Evolutionary conservation across 2,329 filamentous ascomycete genomes (phyloP), one percentile per base, ranked within the genome.

Genomic region (Microsporum canis): DNA sequence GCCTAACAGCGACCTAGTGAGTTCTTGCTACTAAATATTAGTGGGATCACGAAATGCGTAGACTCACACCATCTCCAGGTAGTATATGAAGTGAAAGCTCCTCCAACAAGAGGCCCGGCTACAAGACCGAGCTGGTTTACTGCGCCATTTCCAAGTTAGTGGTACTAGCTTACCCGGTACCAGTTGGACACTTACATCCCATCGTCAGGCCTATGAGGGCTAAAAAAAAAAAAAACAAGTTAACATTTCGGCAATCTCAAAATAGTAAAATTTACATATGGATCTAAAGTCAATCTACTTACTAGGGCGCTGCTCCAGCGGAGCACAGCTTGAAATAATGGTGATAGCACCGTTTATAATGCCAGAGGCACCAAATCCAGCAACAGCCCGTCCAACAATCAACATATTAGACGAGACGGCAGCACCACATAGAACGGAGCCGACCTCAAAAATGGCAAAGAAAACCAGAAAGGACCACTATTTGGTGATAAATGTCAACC

Each of bases 41-140:
- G 5, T 7, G 17, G 43, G 3, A 47, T 8, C 17, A 12, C 2
- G 23, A 27, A 6, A 3, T 10, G 2, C 43, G 1, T 27, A 23
- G 17, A 57, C 71, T 36, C 66, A 72, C 72, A 75, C 73, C 74
- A 76, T 39, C 75, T 68, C 76, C 76, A 78, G 1, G 68, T 68
- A 0, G 68, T 67, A 23, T 71, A 66, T 39, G 73, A 65, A 0
- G 76, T 77, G 12, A 78, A 68, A 2, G 67, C 73, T 12, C 76
- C 77, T 5, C 77, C 76, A 12, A 79, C 63, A 2, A 79, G 62
- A 0, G 77, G 76, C 0, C 75, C 77, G 23, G 67, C 45, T 1
- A 74, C 71, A 7, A 72, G 63, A 3, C 75, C 75, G 7, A 76
- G 62, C 38, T 74, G 71, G 1, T 66, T 59, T 7, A 66, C 59